phyloP scores from a whole-genome alignment of 352 stramenopile genomes.

The Peronospora destructor region DNA sequence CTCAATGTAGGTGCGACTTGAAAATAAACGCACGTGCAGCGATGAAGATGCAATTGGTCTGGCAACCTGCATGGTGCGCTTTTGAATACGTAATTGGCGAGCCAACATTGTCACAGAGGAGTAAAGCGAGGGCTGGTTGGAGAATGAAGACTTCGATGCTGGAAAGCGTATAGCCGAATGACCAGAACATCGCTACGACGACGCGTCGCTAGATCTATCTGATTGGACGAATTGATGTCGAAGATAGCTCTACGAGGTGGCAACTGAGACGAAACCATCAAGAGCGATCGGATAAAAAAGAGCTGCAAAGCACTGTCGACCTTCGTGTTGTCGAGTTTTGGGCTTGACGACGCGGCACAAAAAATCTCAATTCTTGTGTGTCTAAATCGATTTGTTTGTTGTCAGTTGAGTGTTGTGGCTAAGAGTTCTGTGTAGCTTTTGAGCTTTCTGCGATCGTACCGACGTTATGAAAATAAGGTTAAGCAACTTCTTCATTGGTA shows the following conservation, averaged over 20 bases:
- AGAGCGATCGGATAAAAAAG: too few relatives aligned
- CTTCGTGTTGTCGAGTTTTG: too few relatives aligned
- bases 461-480: background rate
- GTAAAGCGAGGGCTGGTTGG: background rate
- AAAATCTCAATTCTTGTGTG: too few relatives aligned
- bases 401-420: background rate
- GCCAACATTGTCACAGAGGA: conserved; percentile 21
- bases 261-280: background rate
- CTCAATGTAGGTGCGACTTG: conserved; percentile 18
- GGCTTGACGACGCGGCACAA: too few relatives aligned
- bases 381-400: background rate
- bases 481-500: background rate
- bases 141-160: conserved; percentile 14
- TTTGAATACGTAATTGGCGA: conserved; percentile 23
- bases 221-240: background rate
- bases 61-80: conserved; percentile 17
- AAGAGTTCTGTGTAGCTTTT: too few relatives aligned
- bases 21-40: conserved; percentile 23
- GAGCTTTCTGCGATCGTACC: background rate
- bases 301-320: background rate
- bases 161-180: conserved; percentile 21
- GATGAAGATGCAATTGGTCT: conserved; percentile 10
- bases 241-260: background rate
- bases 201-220: background rate
- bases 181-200: conserved; percentile 3